phyloP scores from a whole-genome alignment of 495 filamentous ascomycete species.

The Trichoderma gamsii region DNA sequence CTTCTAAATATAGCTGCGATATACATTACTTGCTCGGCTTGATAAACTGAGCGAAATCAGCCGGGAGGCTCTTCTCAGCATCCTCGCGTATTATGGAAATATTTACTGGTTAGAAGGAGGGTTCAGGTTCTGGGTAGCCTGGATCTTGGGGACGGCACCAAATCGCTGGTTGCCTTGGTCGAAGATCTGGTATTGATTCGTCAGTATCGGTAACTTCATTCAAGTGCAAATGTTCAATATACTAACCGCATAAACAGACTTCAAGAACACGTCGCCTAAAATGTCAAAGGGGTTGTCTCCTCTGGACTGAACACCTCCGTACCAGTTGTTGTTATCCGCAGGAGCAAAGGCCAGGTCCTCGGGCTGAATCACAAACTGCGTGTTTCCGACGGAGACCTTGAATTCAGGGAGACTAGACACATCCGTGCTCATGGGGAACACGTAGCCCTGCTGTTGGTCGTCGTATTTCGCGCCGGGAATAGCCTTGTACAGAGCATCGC shows the following conservation, averaged over 20 bases:
- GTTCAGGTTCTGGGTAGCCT: conserved; percentile 48
- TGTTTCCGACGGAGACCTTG: conserved; percentile 48
- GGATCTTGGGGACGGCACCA: conserved; percentile 59
- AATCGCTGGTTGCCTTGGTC: conserved; percentile 62
- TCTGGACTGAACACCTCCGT: conserved; percentile 59
- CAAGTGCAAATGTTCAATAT: not conserved
- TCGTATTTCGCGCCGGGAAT: conserved; percentile 48
- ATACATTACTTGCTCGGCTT: not conserved
- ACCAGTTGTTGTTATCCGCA: conserved; percentile 41
- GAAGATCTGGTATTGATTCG: conserved; percentile 50
- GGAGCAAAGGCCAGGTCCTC: conserved; percentile 50
- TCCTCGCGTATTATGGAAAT: not conserved
- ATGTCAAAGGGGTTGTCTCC: conserved; percentile 60
- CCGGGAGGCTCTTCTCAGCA: not conserved
- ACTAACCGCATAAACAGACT: conserved; percentile 64
- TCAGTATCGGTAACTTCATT: conserved; percentile 13
- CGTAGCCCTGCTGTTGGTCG: conserved; percentile 53
- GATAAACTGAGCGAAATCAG: not conserved
- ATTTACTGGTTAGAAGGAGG: conserved; percentile 21
- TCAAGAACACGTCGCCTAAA: conserved; percentile 73
- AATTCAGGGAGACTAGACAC: conserved; percentile 53
- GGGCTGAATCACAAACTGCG: conserved; percentile 50
- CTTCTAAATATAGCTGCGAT: not conserved
- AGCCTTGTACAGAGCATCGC: conserved; percentile 56
- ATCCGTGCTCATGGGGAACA: conserved; percentile 52